These are phyloP conservation scores for Coemansia biformis DNA, from an alignment of 192 early-diverging fungal genomes.

Conservation along the genomic window DNA sequence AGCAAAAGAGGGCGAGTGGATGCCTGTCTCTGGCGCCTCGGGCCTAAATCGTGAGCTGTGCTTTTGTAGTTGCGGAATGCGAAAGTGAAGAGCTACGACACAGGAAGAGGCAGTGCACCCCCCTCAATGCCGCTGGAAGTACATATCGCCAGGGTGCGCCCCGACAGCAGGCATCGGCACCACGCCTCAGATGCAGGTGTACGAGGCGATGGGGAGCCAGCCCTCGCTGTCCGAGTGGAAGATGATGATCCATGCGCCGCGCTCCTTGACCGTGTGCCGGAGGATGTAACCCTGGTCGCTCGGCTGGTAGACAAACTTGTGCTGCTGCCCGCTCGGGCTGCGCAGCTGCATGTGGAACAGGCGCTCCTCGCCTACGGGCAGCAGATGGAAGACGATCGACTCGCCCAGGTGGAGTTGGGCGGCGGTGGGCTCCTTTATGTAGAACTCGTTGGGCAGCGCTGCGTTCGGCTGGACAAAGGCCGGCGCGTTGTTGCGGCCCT, in stretches of 20 bases:
- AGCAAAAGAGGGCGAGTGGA: no score
- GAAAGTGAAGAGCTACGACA: no score
- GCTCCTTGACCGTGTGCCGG: slow-evolving; percentile 50
- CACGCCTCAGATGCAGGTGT: slow-evolving; percentile 43
- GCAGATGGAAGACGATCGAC: slow-evolving; percentile 41
- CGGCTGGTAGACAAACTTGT: slow-evolving; percentile 54
- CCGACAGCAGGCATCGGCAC: no score
- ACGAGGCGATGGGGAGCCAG: slow-evolving; percentile 51
- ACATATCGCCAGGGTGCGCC: no score
- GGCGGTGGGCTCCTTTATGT: slow-evolving; percentile 47
- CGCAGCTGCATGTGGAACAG: slow-evolving; percentile 51
- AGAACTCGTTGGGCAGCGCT: slow-evolving; percentile 46
- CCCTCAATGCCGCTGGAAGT: no score
- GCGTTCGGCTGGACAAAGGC: slow-evolving; percentile 49
- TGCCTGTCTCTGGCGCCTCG: no score
- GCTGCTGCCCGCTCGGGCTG: slow-evolving; percentile 45
- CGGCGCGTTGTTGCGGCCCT: slow-evolving; percentile 34
- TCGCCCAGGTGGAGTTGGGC: slow-evolving; percentile 45
- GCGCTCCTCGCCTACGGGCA: slow-evolving; percentile 49
- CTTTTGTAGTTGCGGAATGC: no score
- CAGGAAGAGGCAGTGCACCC: no score
- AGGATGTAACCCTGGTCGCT: slow-evolving; percentile 51
- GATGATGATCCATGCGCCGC: slow-evolving; percentile 52
- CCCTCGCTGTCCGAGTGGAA: slow-evolving; percentile 50
- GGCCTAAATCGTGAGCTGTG: no score